phyloP scores from a whole-genome alignment of 495 filamentous ascomycete genomes.

The Aspergillus funiculosus region DNA sequence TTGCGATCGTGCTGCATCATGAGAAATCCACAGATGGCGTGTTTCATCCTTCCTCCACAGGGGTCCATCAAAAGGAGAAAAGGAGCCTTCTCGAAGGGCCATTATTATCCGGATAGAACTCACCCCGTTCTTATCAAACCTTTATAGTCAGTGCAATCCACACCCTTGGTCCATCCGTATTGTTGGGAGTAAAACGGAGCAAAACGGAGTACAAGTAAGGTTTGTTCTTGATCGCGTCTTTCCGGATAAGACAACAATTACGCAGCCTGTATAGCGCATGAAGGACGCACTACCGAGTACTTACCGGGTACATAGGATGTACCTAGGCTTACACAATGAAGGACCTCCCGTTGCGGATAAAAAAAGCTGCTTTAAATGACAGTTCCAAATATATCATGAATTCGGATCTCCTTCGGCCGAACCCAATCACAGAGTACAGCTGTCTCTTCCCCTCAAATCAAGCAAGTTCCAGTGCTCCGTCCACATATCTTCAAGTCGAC shows the following conservation, averaged over 20 bases:
- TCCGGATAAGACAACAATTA: too few species aligned
- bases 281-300: not conserved
- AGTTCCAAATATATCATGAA: not conserved
- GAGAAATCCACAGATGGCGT: constrained; percentile 3
- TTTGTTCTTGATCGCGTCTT: too few species aligned
- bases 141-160: not conserved
- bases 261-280: not conserved
- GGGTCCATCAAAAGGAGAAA: constrained; percentile 7
- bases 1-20: not conserved
- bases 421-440: not conserved
- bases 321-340: not conserved
- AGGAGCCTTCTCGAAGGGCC: too few species aligned
- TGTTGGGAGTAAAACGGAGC: too few species aligned
- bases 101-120: not conserved
- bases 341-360: too few species aligned
- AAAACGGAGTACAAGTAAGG: too few species aligned
- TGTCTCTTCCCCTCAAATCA: not conserved
- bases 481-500: constrained; percentile 1
- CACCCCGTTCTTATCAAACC: not conserved
- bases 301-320: not conserved
- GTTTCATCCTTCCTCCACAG: constrained; percentile 9
- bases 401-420: not conserved
- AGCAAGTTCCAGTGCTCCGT: not conserved
- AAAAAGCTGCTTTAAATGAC: not conserved
- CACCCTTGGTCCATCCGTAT: not conserved